phyloP scores from a whole-genome alignment of 345 rosid genomes.

The Garcia nutans region DNA sequence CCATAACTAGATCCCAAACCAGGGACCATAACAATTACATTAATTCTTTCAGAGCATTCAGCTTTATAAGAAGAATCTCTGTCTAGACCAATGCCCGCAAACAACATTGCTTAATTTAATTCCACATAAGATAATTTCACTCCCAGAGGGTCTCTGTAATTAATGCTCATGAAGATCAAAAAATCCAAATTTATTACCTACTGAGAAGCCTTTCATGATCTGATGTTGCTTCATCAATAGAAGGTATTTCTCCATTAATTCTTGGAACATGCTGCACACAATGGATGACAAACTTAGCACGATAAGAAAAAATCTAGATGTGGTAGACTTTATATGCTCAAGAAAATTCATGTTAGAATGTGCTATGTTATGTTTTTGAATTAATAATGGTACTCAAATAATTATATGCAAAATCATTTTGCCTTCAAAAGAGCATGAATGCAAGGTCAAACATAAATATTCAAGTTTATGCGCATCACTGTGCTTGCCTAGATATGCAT shows the following conservation, averaged over 20 bases:
- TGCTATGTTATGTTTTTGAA: neutral
- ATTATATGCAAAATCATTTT: neutral
- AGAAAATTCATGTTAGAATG: neutral
- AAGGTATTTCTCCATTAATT: constrained; percentile 93
- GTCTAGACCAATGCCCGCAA: neutral
- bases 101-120: neutral
- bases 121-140: neutral
- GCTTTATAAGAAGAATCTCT: neutral
- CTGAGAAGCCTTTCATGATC: constrained; percentile 87
- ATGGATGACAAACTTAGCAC: constrained; percentile 3
- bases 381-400: neutral
- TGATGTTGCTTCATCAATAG: constrained; percentile 83
- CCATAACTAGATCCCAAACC: too few species aligned
- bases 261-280: constrained; percentile 77
- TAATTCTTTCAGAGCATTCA: too few species aligned
- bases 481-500: neutral
- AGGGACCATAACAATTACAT: too few species aligned
- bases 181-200: constrained; percentile 42
- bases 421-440: neutral
- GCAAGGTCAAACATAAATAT: neutral
- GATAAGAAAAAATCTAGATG: neutral
- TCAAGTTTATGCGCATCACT: neutral
- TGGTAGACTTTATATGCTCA: neutral
- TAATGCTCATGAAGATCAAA: neutral
- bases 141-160: neutral